Conservation (phyloP, 352 stramenopile genomes). For the Globisporangium viniferum region DNA sequence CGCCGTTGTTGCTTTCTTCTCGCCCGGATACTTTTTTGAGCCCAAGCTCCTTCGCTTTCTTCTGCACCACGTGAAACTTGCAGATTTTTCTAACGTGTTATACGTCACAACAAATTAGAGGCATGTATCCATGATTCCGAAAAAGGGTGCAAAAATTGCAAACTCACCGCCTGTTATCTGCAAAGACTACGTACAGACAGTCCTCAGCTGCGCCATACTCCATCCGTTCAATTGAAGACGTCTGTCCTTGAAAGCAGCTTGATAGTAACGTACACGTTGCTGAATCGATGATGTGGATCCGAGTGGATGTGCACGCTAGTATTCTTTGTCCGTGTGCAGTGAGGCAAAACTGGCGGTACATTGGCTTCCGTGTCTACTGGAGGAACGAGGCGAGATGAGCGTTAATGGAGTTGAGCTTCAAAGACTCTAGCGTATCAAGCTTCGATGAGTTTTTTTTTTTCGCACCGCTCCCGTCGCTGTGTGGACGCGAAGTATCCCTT, state of each 20-base stretch:
- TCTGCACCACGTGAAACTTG: constrained; percentile 28
- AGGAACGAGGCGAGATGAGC: constrained; percentile 4
- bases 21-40: constrained; percentile 28
- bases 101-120: neutral
- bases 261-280: constrained; percentile 29
- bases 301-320: constrained; percentile 27
- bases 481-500: constrained; percentile 51
- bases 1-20: constrained; percentile 27
- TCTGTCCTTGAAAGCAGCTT: constrained; percentile 21
- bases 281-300: constrained; percentile 35
- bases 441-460: neutral
- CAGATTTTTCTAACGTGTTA: constrained; percentile 23
- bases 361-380: constrained; percentile 26
- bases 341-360: constrained; percentile 34
- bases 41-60: constrained; percentile 19
- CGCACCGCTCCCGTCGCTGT: constrained; percentile 31
- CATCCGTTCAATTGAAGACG: constrained; percentile 29
- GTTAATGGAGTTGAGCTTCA: neutral
- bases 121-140: neutral
- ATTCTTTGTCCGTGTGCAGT: constrained; percentile 30
- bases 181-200: constrained; percentile 31
- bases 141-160: neutral
- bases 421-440: neutral
- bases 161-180: constrained; percentile 23
- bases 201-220: constrained; percentile 25